phyloP scores from a whole-genome alignment of 805 yeast species.

The Yamadazyma sp. region DNA sequence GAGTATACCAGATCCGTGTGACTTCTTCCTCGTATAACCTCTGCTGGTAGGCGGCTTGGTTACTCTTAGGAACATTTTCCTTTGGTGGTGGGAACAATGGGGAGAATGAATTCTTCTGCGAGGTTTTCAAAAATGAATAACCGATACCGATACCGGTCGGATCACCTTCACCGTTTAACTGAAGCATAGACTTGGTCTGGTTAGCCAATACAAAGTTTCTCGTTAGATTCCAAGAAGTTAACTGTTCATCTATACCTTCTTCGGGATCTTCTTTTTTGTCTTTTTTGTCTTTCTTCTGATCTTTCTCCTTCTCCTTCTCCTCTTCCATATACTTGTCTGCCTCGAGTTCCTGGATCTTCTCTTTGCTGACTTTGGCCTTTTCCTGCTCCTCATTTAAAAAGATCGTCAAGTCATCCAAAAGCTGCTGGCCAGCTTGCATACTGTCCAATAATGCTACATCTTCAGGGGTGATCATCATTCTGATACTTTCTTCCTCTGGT shows the following conservation, averaged over 20 bases:
- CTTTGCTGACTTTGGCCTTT: constrained; percentile 22
- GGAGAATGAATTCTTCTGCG: constrained; percentile 91
- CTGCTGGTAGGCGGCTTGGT: constrained; percentile 62
- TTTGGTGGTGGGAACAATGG: constrained; percentile 38
- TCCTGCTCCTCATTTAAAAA: constrained; percentile 31
- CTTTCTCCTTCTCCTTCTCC: constrained; percentile 29
- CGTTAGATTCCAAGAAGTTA: constrained; percentile 93
- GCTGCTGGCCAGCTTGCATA: constrained; percentile 92
- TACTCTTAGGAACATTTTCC: constrained; percentile 39
- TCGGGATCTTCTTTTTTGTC: constrained; percentile 38
- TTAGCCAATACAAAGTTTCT: constrained; percentile 90
- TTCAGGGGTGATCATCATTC: constrained; percentile 88
- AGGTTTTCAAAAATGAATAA: constrained; percentile 81
- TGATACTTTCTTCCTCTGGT: constrained; percentile 72
- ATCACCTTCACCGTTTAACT: constrained; percentile 91
- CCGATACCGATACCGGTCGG: constrained; percentile 91
- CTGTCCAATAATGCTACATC: constrained; percentile 84
- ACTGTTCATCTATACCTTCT: constrained; percentile 73
- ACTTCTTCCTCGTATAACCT: constrained; percentile 90
- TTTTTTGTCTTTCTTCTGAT: constrained; percentile 27
- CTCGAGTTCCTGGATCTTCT: constrained; percentile 23
- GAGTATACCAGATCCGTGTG: constrained; percentile 84
- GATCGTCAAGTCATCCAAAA: constrained; percentile 74
- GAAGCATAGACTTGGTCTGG: constrained; percentile 96
- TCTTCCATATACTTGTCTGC: constrained; percentile 43